These are phyloP conservation scores for Globisporangium irregulare DNA, from an alignment of 352 stramenopile genomes.

Conservation along the genomic window DNA sequence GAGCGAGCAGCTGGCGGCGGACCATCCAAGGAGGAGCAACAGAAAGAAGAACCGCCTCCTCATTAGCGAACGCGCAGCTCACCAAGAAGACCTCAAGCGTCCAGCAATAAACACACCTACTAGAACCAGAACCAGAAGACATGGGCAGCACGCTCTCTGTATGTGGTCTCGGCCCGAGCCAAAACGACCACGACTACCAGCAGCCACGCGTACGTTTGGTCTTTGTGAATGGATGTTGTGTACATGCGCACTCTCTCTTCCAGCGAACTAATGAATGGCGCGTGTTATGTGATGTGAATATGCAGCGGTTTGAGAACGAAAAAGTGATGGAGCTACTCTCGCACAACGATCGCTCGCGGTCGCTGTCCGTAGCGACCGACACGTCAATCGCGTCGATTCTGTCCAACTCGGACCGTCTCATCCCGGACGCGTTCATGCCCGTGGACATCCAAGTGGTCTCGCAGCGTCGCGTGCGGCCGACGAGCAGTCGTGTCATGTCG, in stretches of 20 bases:
- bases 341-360: slow-evolving; percentile 28
- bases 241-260: not conserved
- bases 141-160: slow-evolving; percentile 42
- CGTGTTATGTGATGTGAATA: not conserved
- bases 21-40: slow-evolving; percentile 1
- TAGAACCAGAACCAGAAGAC: not conserved
- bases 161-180: slow-evolving; percentile 29
- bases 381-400: slow-evolving; percentile 57
- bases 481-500: slow-evolving; percentile 15
- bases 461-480: slow-evolving; percentile 36
- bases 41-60: not conserved
- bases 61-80: slow-evolving; percentile 7
- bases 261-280: not conserved
- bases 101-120: not conserved
- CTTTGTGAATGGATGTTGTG: not conserved
- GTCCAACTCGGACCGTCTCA: slow-evolving; percentile 55
- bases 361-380: slow-evolving; percentile 39
- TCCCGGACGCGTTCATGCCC: slow-evolving; percentile 54
- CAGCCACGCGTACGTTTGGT: slow-evolving; percentile 21
- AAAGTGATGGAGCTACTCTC: slow-evolving; percentile 31
- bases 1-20: not conserved
- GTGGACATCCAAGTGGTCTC: slow-evolving; percentile 68
- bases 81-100: not conserved
- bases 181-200: slow-evolving; percentile 17
- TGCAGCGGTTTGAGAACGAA: slow-evolving; percentile 15